A percentile compares a stretch with the other conserved stretches of the same genome.
Evolutionary conservation across 176 grass and related monocot species (phyloP).

Genomic region (Hyparrhenia diplandra): DNA sequence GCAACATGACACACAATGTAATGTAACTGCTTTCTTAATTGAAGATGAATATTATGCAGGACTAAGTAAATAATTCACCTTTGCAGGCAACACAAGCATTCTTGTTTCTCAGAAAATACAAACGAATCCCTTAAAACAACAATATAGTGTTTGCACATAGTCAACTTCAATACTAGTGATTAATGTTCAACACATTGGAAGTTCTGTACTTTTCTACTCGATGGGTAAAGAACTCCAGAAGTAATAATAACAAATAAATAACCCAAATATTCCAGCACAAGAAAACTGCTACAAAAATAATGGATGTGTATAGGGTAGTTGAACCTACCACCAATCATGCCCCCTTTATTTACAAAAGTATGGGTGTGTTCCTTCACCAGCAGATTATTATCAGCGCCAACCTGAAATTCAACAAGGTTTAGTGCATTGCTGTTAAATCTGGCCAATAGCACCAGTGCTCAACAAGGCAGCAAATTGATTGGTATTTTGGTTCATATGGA

Average conservation of each 20-base stretch:
- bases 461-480: not conserved
- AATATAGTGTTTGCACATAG: not conserved
- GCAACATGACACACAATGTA: not conserved
- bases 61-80: not conserved
- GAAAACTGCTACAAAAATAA: not conserved
- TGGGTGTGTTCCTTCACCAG: constrained; percentile 97
- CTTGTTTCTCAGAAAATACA: not conserved
- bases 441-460: not conserved
- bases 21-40: not conserved
- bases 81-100: not conserved
- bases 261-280: not conserved
- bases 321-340: constrained; percentile 72
- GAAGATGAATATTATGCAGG: not conserved
- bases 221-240: not conserved
- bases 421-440: not conserved
- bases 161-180: not conserved
- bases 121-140: not conserved
- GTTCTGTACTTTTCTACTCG: not conserved
- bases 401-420: constrained; percentile 39
- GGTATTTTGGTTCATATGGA: constrained; percentile 12
- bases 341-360: constrained; percentile 96
- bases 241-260: no score
- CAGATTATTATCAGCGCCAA: constrained; percentile 86
- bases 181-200: not conserved
- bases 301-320: not conserved